Evolutionary conservation across 192 early-diverging fungal genomes (phyloP), one percentile per base, ranked within the genome.

Genomic region (Backusella parvicylindrica): DNA sequence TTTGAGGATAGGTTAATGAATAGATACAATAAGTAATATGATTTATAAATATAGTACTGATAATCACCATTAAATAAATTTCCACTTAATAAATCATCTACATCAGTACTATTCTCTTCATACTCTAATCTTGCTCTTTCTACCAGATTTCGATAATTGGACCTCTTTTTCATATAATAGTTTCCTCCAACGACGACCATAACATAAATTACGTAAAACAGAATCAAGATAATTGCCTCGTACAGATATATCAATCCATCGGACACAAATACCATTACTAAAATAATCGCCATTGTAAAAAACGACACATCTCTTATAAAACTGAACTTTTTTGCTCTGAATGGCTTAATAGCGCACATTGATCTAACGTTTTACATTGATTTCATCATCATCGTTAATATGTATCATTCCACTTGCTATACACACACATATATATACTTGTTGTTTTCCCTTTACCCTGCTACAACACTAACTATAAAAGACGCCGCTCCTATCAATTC

Each of bases 401-500:
- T 60, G 1, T 26, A 26, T 56, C 50, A 26, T 26, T 26, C 50
- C n/a, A 56, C 3, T 56, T 8, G 23, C 50, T 21, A 7, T 26
- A 26, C 40, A 41, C 40, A 41, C 40, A 41, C 40, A 41, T 43
- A 50, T 50, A n/a, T 21, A 47, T 56, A 21, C 32, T 56, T 71
- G 30, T 33, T 50, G 5, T 41, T 30, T 31, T 47, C 23, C 21
- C 8, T 50, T 68, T 70, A 81, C 79, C 79, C 81, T 30, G 81
- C 81, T 33, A 83, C 77, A 21, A 83, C 75, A 68, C 77, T 83
- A 35, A 79, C 77, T 38, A 83, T 83, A 72, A 83, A 83, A 18
- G 77, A 79, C 35, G 83, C 92, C 28, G 92, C 92, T 65, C 96
- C 97, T 28, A 97, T 87, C n/a, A 99, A 88, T 78, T 98, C 95